A percentile compares a stretch with the other conserved stretches of the same genome.
phyloP scores from a whole-genome alignment of 1,139 yeast species.

The Lodderomyces jiufengensis region DNA sequence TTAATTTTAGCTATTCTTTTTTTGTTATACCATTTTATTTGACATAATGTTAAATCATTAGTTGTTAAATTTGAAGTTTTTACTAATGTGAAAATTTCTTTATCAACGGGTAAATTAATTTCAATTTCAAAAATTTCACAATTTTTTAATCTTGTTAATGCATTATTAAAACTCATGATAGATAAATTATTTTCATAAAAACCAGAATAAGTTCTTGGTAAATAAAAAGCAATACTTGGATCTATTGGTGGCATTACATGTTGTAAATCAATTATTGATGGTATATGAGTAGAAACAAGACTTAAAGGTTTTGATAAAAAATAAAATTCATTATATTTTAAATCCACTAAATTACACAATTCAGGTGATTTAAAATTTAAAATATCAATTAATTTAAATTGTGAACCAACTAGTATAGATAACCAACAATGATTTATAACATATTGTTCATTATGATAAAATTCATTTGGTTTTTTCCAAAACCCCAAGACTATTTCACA shows the following conservation, averaged over 20 bases:
- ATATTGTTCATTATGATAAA: conserved; percentile 49
- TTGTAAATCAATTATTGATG: conserved; percentile 73
- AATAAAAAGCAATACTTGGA: conserved; percentile 68
- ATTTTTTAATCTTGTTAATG: conserved; percentile 68
- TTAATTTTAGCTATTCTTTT: conserved; percentile 72
- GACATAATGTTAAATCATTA: conserved; percentile 64
- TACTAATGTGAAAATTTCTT: conserved; percentile 58
- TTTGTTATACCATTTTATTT: conserved; percentile 65
- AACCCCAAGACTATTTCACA: conserved; percentile 80
- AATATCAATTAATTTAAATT: conserved; percentile 73
- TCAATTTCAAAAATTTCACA: conserved; percentile 78
- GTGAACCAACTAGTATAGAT: conserved; percentile 67
- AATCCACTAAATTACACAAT: conserved; percentile 32
- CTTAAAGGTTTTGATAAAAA: conserved; percentile 75
- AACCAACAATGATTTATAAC: conserved; percentile 87
- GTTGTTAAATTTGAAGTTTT: conserved; percentile 50
- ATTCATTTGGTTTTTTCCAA: conserved; percentile 70
- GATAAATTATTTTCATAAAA: conserved; percentile 58
- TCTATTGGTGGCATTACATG: conserved; percentile 84
- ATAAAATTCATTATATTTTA: conserved; percentile 52
- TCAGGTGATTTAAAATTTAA: conserved; percentile 34
- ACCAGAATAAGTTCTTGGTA: conserved; percentile 84
- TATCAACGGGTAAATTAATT: conserved; percentile 62
- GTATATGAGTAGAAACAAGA: conserved; percentile 81
- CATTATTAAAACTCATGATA: conserved; percentile 70